Base-by-base conservation (phyloP, 2,329 filamentous ascomycete species). In the Botrytis byssoidea region DNA sequence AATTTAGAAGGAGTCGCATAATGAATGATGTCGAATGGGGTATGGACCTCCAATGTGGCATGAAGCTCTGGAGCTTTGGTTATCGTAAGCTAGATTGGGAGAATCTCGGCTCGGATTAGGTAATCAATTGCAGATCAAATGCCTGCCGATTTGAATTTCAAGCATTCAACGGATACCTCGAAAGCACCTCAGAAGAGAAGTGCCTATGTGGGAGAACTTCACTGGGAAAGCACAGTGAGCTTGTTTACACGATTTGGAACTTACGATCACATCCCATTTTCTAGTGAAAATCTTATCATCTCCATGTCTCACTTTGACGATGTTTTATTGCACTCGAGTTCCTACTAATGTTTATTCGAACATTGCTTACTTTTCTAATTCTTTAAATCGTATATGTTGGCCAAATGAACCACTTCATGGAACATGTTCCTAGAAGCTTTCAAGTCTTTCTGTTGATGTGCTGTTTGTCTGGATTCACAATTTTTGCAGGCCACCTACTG, bases 1-100 rank as follows among this genome's bases (percentile, higher is more conserved):
- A 75, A 67, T 76, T 78, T 57, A 79, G 71, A 71, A 78, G 77
- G 40, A 80, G 76, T 67, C 79, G 78, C 80, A 81, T 81, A 35
- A 67, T 72, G 61, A 29, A 51, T 67, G 37, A 37, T 51, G 61
- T 57, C 57, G 44, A 59, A 67, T 44, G 37, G 40, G 48, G 22
- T 72, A 25, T 72, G 37, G 48, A 67, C 61, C 61, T 67, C 37
- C 40, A 67, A 67, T 60, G 61, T 72, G 70, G 70, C 70, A 72
- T 67, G 60, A 67, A 72, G 61, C 48, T 67, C 46, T 71, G 9
- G 60, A 71, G 60, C 70, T 63, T 71, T 46, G 61, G 70, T 71
- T 65, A 71, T 71, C 70, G n/a, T 71, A 22, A 46, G 42, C 69
- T 71, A 63, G 57, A 51, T 29, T 35, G n/a, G 40, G 32, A 29